Percentiles rank a stretch among this genome's conserved stretches.
phyloP scores from a whole-genome alignment of 208 protist species.

The Wallacemonas sp. region DNA sequence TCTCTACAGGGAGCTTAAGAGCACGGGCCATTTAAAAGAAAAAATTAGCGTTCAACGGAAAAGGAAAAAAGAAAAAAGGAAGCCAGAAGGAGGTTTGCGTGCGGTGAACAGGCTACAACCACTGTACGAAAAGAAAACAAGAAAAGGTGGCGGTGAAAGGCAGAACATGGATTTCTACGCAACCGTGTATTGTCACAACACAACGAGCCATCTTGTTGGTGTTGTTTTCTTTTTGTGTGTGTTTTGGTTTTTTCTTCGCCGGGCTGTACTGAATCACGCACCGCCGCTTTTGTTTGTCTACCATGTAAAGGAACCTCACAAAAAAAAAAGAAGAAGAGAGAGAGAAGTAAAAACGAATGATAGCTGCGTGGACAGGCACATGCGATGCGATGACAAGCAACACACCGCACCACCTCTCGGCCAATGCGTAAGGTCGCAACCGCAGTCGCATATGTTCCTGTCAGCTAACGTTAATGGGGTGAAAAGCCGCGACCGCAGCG shows the following conservation, averaged over 20 bases:
- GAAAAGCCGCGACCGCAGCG: too few relatives aligned
- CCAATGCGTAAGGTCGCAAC: too few relatives aligned
- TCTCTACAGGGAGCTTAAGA: too few relatives aligned
- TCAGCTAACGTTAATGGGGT: too few relatives aligned
- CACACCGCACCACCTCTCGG: too few relatives aligned
- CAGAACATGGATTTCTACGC: neutral
- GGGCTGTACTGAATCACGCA: too few relatives aligned
- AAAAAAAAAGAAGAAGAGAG: conserved; percentile 10
- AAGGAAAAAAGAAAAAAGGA: conserved; percentile 13
- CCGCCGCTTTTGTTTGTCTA: neutral
- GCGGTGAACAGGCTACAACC: neutral
- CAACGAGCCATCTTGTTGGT: too few relatives aligned
- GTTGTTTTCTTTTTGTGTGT: neutral
- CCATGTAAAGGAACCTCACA: neutral
- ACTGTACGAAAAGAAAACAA: neutral
- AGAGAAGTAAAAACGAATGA: neutral
- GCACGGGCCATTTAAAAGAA: conserved; percentile 1
- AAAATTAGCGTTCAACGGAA: conserved; percentile 4
- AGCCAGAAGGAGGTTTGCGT: neutral
- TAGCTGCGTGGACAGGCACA: neutral
- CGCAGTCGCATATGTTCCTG: too few relatives aligned
- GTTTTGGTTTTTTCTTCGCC: conserved; percentile 6
- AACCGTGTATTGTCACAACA: too few relatives aligned
- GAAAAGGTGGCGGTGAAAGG: neutral
- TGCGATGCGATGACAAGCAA: too few relatives aligned